These are phyloP conservation scores for Abrus pulchellus DNA, from an alignment of 306 rosid genomes.

Conservation along the genomic window DNA sequence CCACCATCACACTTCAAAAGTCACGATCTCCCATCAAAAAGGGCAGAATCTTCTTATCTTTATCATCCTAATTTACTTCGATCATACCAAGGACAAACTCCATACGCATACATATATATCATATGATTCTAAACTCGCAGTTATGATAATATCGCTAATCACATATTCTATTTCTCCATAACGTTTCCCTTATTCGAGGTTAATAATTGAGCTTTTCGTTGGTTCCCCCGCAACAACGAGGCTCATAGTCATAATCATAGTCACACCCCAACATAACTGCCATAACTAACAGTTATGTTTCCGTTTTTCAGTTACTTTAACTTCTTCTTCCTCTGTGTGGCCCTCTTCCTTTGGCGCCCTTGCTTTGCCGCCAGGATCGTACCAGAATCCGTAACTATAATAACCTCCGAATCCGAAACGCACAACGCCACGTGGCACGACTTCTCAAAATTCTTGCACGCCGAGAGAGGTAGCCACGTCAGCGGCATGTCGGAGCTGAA, in stretches of 20 bases:
- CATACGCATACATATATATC: conserved; percentile 33
- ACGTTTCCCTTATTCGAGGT: conserved; percentile 2
- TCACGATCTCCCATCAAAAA: conserved; percentile 61
- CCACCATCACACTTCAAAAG: conserved; percentile 64
- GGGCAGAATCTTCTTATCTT: conserved; percentile 77
- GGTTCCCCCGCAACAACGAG: conserved; percentile 7
- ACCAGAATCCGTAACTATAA: conserved; percentile 56
- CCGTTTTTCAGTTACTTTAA: conserved; percentile 52
- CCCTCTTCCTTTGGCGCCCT: conserved; percentile 61
- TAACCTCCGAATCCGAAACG: conserved; percentile 48
- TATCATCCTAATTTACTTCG: conserved; percentile 49
- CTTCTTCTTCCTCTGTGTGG: conserved; percentile 37
- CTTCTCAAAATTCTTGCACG: conserved; percentile 74
- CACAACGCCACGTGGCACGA: conserved; percentile 76
- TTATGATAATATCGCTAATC: conserved; percentile 27
- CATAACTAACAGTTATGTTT: conserved; percentile 56
- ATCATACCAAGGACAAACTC: conserved; percentile 49
- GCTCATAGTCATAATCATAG: neutral
- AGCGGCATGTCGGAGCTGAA: conserved; percentile 84
- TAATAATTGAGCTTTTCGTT: conserved; percentile 8
- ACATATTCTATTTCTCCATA: conserved; percentile 14
- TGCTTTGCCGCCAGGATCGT: conserved; percentile 73
- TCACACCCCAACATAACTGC: conserved; percentile 48
- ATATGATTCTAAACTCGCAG: conserved; percentile 33
- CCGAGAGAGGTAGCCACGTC: conserved; percentile 71